These are phyloP conservation scores for Claviceps monticola DNA, from an alignment of 2,329 filamentous ascomycete genomes.

Conservation along the genomic window DNA sequence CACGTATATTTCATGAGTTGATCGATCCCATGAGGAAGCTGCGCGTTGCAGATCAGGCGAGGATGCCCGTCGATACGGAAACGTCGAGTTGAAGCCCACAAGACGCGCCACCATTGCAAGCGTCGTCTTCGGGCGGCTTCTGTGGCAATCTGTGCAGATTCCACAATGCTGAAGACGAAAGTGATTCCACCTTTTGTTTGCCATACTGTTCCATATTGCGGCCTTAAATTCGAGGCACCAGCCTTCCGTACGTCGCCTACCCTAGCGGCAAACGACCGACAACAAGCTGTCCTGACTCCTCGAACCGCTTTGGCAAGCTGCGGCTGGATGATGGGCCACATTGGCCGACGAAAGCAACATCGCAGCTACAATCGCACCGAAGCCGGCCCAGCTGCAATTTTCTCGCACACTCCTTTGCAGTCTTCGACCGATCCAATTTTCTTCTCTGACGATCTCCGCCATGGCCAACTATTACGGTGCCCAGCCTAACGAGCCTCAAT, in stretches of 20 bases:
- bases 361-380: not conserved
- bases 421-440: not conserved
- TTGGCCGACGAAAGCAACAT: not conserved
- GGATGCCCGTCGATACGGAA: too few species aligned
- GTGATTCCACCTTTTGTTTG: not conserved
- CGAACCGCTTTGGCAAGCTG: not conserved
- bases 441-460: not conserved
- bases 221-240: constrained; percentile 1
- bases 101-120: too few species aligned
- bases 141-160: not conserved
- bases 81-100: too few species aligned
- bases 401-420: not conserved
- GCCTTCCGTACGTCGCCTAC: not conserved
- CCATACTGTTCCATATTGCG: not conserved
- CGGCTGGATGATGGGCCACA: constrained; percentile 1
- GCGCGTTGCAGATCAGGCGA: too few species aligned
- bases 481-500: constrained; percentile 17
- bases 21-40: too few species aligned
- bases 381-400: not conserved
- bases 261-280: not conserved
- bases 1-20: too few species aligned
- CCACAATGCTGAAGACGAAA: not conserved
- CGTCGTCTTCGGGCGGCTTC: too few species aligned
- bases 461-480: constrained; percentile 26
- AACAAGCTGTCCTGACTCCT: not conserved